Evolutionary conservation across 768 basidiomycete genomes (phyloP), one percentile per base, ranked within the genome.

Genomic region (Naganishia kalamii): DNA sequence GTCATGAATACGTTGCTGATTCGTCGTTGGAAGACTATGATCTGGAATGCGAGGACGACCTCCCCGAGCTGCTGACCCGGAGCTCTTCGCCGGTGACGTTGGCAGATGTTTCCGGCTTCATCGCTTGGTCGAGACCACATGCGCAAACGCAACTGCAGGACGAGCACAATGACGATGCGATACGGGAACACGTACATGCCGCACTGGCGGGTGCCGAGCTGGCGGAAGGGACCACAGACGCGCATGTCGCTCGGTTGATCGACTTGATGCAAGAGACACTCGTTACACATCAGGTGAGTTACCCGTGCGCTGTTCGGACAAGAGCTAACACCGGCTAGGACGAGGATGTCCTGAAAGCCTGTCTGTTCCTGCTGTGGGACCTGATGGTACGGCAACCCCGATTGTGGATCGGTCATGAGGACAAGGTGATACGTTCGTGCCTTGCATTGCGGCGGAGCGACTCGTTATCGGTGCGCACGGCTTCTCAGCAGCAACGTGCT

Each of bases 321-420:
- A 47, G 27, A n/a, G 43, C 41, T 29, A 19, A 35, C 19, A 15
- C 3, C 25, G 2, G 8, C 30, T 12, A 61, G 60, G 46, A 57
- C 1, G 37, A 57, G 2, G 33, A 25, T 25, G 19, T 57, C 19
- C 51, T 41, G 2, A 57, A 57, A 57, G n/a, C 40, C 11, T 6
- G 11, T 23, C 29, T 61, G 13, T 48, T 61, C 43, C 60, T 61
- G 3, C 60, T 61, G 23, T 61, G 60, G 60, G 43, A 47, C 27
- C 25, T 61, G 29, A 25, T 48, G n/a, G 47, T 61, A 25, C 17
- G 47, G 8, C 60, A 46, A 46, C 60, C 60, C 5, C 46, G 25
- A 12, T 12, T 19, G 5, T 29, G 25, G 5, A 23, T n/a, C 7
- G 21, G 30, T 19, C 13, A 17, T 29, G 60, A 46, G n/a, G 27